A percentile compares a stretch with the other conserved stretches of the same genome.
These are phyloP conservation scores for Inga oerstediana DNA, from an alignment of 306 rosid species.

Conservation along the genomic window DNA sequence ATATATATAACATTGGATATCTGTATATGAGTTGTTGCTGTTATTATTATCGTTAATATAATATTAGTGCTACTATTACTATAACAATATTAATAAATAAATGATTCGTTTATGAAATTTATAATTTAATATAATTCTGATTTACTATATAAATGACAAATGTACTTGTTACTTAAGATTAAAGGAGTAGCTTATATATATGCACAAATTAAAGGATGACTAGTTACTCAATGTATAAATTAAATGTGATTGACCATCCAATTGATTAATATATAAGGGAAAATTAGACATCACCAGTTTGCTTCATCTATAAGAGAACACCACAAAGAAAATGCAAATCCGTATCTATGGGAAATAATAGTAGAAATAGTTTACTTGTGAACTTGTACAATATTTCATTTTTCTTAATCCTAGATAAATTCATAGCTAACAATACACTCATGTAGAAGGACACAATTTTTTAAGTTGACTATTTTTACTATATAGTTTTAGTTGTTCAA, in stretches of 20 bases:
- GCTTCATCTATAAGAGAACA: neutral
- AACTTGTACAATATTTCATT: neutral
- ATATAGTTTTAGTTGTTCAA: neutral
- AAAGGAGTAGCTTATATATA: neutral
- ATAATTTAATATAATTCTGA: neutral
- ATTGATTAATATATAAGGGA: neutral
- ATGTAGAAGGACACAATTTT: neutral
- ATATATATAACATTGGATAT: neutral
- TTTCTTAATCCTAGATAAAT: neutral
- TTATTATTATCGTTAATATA: neutral
- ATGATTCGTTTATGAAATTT: neutral
- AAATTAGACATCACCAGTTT: neutral
- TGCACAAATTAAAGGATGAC: neutral
- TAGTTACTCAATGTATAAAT: neutral
- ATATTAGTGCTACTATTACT: no score
- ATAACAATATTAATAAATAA: neutral
- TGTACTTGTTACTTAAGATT: neutral
- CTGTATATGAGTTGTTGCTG: neutral
- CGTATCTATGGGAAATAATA: neutral
- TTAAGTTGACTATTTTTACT: neutral
- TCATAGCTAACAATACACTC: neutral
- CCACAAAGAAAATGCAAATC: neutral
- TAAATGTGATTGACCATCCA: neutral
- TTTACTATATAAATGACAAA: neutral
- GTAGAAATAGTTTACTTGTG: neutral